These are phyloP conservation scores for Mediolabrus comicus DNA, from an alignment of 108 stramenopile species.

Conservation along the genomic window DNA sequence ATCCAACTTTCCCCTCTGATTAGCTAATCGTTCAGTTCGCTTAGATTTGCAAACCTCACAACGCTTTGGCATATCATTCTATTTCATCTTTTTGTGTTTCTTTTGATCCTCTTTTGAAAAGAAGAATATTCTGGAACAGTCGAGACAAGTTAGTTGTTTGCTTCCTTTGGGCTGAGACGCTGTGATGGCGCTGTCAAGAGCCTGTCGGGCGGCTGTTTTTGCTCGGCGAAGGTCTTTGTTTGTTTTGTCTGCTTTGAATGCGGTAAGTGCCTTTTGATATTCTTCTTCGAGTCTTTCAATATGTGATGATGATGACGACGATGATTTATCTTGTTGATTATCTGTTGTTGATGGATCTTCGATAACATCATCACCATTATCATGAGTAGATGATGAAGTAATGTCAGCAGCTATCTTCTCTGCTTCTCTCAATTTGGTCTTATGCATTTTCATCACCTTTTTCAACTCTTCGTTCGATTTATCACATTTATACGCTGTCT, in stretches of 20 bases:
- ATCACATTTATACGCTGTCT: slow-evolving; percentile 9
- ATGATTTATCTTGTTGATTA: background rate
- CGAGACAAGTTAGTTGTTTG: slow-evolving; percentile 21
- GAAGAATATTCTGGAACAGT: slow-evolving; percentile 28
- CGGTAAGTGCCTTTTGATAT: slow-evolving; percentile 27
- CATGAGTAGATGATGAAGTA: background rate
- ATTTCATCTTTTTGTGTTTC: background rate
- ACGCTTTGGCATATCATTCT: slow-evolving; percentile 14
- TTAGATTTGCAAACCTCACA: slow-evolving; percentile 1
- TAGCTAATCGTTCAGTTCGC: background rate
- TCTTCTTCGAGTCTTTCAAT: slow-evolving; percentile 19
- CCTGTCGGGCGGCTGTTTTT: slow-evolving; percentile 34
- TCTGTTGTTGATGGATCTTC: background rate
- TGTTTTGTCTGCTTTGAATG: slow-evolving; percentile 38
- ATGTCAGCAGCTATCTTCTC: background rate
- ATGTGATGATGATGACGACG: background rate
- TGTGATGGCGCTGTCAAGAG: slow-evolving; percentile 32
- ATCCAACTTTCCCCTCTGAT: slow-evolving; percentile 12
- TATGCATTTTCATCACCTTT: slow-evolving; percentile 3
- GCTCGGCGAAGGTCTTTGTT: slow-evolving; percentile 44
- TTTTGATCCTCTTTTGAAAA: background rate
- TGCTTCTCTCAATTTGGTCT: slow-evolving; percentile 13
- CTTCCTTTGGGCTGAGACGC: background rate
- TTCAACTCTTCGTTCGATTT: slow-evolving; percentile 14
- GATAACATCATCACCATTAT: background rate